A percentile compares a stretch with the other conserved stretches of the same genome.
Evolutionary conservation across 257 asterid genomes (phyloP).

Genomic region (Coffea eugenioides): DNA sequence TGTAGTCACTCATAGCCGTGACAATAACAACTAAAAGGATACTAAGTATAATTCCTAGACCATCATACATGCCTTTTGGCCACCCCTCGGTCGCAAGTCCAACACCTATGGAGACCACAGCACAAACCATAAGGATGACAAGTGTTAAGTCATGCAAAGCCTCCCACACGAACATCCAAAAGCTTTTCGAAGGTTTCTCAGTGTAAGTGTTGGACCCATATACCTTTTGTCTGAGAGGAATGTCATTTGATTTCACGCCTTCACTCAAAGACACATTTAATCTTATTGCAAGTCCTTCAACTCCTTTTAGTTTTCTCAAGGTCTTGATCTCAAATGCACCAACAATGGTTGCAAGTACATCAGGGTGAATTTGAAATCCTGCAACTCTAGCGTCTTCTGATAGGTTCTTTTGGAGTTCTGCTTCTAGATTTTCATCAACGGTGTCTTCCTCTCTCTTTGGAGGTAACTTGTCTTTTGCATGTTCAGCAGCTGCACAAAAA

Average conservation of each 20-base stretch:
- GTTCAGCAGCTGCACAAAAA: constrained; percentile 43
- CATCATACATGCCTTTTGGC: constrained; percentile 94
- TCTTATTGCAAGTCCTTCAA: constrained; percentile 69
- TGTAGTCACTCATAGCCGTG: constrained; percentile 91
- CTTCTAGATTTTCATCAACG: constrained; percentile 38
- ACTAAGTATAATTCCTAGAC: constrained; percentile 82
- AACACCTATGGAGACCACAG: constrained; percentile 86
- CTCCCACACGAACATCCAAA: constrained; percentile 95
- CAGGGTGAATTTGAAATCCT: constrained; percentile 77
- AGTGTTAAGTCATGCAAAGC: constrained; percentile 94
- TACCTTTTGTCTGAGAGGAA: constrained; percentile 55
- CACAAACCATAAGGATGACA: constrained; percentile 81
- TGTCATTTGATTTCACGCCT: constrained; percentile 68
- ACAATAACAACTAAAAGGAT: constrained; percentile 83
- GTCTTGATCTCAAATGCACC: constrained; percentile 76
- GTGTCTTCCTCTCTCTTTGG: constrained; percentile 23
- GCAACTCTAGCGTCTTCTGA: constrained; percentile 71
- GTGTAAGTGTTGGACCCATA: constrained; percentile 74
- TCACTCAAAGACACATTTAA: constrained; percentile 60
- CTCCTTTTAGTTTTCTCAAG: constrained; percentile 64
- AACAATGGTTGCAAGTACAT: constrained; percentile 79
- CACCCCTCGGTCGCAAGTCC: constrained; percentile 99
- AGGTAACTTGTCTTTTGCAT: constrained; percentile 11
- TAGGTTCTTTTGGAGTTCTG: constrained; percentile 48
- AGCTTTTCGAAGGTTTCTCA: constrained; percentile 85